These are phyloP conservation scores for Penicillium nordicum DNA, from an alignment of 2,329 filamentous ascomycete genomes.

Conservation along the genomic window DNA sequence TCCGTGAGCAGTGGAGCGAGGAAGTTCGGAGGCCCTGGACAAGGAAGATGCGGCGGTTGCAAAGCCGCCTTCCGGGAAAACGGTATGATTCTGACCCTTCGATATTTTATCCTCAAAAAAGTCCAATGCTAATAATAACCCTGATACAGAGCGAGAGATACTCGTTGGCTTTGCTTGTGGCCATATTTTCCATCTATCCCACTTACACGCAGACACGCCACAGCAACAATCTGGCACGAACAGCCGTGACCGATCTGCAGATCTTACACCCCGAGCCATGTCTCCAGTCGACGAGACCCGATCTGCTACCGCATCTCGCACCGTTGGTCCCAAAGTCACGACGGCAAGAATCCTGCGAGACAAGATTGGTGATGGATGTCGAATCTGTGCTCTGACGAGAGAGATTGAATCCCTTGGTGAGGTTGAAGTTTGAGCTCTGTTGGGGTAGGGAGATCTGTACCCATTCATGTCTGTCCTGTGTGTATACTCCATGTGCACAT, in stretches of 20 bases:
- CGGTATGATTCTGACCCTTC: conserved; percentile 26
- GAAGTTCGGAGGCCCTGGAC: conserved; percentile 6
- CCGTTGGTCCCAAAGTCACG: conserved; percentile 82
- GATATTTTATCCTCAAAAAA: neutral
- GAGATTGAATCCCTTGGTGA: conserved; percentile 34
- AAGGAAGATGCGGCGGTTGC: conserved; percentile 40
- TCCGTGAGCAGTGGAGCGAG: conserved; percentile 8
- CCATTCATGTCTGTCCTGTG: neutral
- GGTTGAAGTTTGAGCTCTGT: conserved; percentile 10
- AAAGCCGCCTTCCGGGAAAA: conserved; percentile 37
- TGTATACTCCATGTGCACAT: conserved; percentile 10
- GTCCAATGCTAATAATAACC: neutral
- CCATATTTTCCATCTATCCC: conserved; percentile 64
- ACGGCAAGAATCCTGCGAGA: conserved; percentile 75
- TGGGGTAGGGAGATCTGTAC: neutral
- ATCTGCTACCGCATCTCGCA: conserved; percentile 42
- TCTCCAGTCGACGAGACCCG: conserved; percentile 28
- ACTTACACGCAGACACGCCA: conserved; percentile 47
- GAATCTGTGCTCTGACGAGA: conserved; percentile 37
- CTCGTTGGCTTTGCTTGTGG: conserved; percentile 67
- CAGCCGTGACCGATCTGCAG: conserved; percentile 18
- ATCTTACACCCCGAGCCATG: conserved; percentile 22
- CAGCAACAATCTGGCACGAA: conserved; percentile 20
- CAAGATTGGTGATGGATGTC: conserved; percentile 52
- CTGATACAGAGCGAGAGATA: conserved; percentile 49